Conservation (phyloP, 1,139 yeast species). For the Pichia sp. region DNA sequence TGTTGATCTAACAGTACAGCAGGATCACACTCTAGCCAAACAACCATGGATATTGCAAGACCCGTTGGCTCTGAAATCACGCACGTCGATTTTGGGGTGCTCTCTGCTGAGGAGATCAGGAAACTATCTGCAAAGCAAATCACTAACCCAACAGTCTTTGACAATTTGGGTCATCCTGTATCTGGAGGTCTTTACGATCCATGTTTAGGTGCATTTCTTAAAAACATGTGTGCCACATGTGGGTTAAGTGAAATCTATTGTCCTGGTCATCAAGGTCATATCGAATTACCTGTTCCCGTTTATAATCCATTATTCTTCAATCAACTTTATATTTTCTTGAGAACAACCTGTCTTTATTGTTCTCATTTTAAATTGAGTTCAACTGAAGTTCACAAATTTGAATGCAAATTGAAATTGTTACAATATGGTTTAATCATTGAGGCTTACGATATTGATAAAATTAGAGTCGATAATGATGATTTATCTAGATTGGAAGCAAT, state of each 20-base stretch:
- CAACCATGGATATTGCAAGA: constrained; percentile 79
- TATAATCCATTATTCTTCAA: constrained; percentile 92
- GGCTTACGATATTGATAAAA: constrained; percentile 61
- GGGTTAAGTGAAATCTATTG: constrained; percentile 91
- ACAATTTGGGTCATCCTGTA: constrained; percentile 92
- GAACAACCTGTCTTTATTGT: constrained; percentile 86
- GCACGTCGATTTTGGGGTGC: constrained; percentile 86
- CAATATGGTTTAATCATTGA: constrained; percentile 88
- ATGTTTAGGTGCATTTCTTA: constrained; percentile 86
- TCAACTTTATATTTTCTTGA: constrained; percentile 76
- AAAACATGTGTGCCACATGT: constrained; percentile 90
- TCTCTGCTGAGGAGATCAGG: constrained; percentile 76
- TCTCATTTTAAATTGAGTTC: constrained; percentile 69
- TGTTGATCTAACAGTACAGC: background rate
- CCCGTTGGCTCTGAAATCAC: constrained; percentile 93
- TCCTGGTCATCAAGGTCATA: constrained; percentile 98
- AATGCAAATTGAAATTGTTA: constrained; percentile 71
- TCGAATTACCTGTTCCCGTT: constrained; percentile 90
- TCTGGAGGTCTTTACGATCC: constrained; percentile 91
- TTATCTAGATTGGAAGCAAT: constrained; percentile 26
- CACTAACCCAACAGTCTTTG: constrained; percentile 90
- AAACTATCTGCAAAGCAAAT: constrained; percentile 88
- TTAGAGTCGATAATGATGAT: constrained; percentile 37
- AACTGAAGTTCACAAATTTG: constrained; percentile 64
- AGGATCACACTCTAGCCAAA: background rate